These are phyloP conservation scores for Arthonia radiata DNA, from an alignment of 495 filamentous ascomycete genomes.

Conservation along the genomic window DNA sequence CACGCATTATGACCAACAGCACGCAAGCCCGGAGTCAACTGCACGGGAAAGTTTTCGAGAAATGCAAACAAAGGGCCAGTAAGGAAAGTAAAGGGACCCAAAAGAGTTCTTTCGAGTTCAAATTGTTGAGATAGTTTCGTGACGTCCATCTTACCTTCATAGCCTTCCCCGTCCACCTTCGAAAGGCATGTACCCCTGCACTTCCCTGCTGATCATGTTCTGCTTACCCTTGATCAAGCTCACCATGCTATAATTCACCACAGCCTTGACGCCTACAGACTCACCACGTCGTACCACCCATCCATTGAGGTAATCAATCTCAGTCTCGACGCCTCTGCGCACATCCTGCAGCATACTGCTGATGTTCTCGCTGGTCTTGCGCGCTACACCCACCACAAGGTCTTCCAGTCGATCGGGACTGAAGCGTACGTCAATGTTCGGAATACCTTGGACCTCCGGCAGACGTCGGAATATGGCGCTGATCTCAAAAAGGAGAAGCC, in stretches of 20 bases:
- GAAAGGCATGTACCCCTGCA: constrained; percentile 1
- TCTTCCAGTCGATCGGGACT: constrained; percentile 28
- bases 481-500: constrained; percentile 41
- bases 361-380: constrained; percentile 37
- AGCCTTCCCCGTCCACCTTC: no score
- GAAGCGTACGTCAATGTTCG: constrained; percentile 30
- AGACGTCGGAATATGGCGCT: constrained; percentile 34
- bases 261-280: constrained; percentile 37
- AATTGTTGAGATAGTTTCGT: no score
- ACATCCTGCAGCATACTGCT: constrained; percentile 72
- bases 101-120: no score
- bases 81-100: no score
- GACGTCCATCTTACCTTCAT: no score
- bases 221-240: constrained; percentile 31
- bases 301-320: constrained; percentile 69
- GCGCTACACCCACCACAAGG: constrained; percentile 27
- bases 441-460: constrained; percentile 40
- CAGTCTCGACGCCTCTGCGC: constrained; percentile 31
- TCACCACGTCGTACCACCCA: constrained; percentile 48
- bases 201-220: constrained; percentile 16
- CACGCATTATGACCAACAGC: no score
- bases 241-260: constrained; percentile 42
- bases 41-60: no score
- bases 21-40: no score
- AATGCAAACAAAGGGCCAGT: no score